Percentiles rank a stretch among this genome's conserved stretches.
Conservation (phyloP, 129 eudicot genomes). For the Flaveria brownii region DNA sequence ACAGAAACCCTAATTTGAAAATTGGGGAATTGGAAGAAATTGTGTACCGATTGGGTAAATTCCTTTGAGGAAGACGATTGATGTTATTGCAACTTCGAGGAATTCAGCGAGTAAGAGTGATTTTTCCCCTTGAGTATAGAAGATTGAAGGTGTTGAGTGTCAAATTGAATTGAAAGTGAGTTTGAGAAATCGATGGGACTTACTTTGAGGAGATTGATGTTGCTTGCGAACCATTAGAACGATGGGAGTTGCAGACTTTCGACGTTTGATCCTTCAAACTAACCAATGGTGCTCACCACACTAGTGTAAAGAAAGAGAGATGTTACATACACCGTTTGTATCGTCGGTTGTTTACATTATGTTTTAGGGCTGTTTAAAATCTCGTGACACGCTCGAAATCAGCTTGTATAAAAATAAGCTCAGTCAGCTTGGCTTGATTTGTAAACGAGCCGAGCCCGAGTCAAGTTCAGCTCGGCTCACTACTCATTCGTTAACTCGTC, state of each 20-base stretch:
- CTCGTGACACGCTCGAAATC: too few relatives aligned
- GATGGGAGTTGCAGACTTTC: neutral
- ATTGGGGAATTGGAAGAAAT: neutral
- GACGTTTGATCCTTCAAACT: neutral
- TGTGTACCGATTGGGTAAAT: constrained; percentile 65
- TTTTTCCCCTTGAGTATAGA: constrained; percentile 46
- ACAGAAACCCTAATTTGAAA: neutral
- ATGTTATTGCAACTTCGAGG: constrained; percentile 80
- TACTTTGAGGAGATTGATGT: constrained; percentile 57
- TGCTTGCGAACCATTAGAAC: constrained; percentile 44
- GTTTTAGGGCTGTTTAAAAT: too few relatives aligned
- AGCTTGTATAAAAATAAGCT: too few relatives aligned
- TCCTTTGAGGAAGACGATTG: constrained; percentile 80
- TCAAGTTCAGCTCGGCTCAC: too few relatives aligned
- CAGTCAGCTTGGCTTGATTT: too few relatives aligned
- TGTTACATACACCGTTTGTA: too few relatives aligned
- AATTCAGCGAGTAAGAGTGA: constrained; percentile 62
- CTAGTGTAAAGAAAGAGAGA: too few relatives aligned
- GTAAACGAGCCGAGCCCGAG: too few relatives aligned
- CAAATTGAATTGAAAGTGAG: neutral
- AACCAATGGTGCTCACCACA: neutral
- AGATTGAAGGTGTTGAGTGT: neutral
- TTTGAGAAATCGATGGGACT: neutral
- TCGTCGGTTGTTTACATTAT: too few relatives aligned
- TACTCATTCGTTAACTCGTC: too few relatives aligned